Conservation (phyloP, 2,329 filamentous ascomycete genomes). For the Aspergillus sp. region DNA sequence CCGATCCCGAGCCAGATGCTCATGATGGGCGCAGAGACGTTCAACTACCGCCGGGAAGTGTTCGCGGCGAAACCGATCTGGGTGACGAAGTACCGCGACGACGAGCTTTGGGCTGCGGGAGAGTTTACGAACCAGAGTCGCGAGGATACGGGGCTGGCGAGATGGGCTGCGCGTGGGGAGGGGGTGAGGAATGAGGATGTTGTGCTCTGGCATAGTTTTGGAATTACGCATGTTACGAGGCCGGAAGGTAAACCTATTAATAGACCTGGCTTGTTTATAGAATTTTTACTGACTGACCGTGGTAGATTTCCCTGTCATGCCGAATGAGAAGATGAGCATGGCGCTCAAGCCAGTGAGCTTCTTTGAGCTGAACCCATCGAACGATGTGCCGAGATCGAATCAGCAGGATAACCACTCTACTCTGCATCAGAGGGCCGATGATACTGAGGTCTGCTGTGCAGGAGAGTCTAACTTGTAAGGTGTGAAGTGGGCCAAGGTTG, state of each 20-base stretch:
- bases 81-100: constrained; percentile 54
- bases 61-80: constrained; percentile 56
- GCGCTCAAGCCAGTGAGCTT: constrained; percentile 52
- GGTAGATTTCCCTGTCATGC: constrained; percentile 70
- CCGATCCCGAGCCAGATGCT: too few relatives aligned
- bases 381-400: constrained; percentile 45
- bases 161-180: constrained; percentile 48
- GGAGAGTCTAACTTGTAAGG: too few relatives aligned
- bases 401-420: constrained; percentile 43
- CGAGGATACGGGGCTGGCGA: constrained; percentile 53
- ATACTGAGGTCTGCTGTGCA: too few relatives aligned
- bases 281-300: constrained; percentile 25
- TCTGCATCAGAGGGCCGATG: constrained; percentile 26
- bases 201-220: constrained; percentile 44
- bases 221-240: constrained; percentile 64
- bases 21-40: constrained; percentile 42
- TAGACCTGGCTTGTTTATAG: too few relatives aligned
- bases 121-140: constrained; percentile 55
- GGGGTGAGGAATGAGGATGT: constrained; percentile 49
- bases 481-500: too few relatives aligned
- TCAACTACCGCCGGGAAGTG: constrained; percentile 29
- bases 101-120: constrained; percentile 54
- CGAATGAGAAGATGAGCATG: constrained; percentile 53
- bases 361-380: constrained; percentile 51
- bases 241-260: too few relatives aligned